A percentile compares a stretch with the other conserved stretches of the same genome.
These are phyloP conservation scores for Aspergillus taichungensis DNA, from an alignment of 495 filamentous ascomycete genomes.

Conservation along the genomic window DNA sequence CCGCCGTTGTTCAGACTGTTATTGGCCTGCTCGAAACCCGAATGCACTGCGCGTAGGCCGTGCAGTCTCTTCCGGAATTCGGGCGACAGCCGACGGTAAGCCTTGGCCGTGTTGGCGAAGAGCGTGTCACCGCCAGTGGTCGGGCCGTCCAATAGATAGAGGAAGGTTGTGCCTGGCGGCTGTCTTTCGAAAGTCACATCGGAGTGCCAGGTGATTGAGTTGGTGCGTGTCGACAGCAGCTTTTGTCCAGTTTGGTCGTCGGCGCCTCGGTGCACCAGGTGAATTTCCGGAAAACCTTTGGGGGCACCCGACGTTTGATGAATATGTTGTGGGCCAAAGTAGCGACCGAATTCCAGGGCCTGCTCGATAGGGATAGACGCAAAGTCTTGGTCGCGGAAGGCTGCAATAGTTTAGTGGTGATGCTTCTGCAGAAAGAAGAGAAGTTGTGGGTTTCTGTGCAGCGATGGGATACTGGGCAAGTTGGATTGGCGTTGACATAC, in stretches of 20 bases:
- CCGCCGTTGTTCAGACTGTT: conserved; percentile 40
- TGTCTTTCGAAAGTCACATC: conserved; percentile 58
- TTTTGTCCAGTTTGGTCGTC: conserved; percentile 39
- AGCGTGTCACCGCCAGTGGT: conserved; percentile 56
- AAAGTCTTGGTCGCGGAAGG: conserved; percentile 55
- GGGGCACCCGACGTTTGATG: conserved; percentile 55
- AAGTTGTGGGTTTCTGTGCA: too few species aligned
- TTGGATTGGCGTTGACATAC: conserved; percentile 12
- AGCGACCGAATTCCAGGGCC: conserved; percentile 46
- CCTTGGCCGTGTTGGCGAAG: conserved; percentile 48
- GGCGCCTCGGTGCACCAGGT: conserved; percentile 51
- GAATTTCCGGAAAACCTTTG: conserved; percentile 50
- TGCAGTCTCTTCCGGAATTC: conserved; percentile 49
- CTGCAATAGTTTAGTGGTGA: conserved; percentile 15
- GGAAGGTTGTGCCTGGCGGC: conserved; percentile 56
- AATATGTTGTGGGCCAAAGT: conserved; percentile 56
- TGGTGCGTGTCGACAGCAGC: conserved; percentile 47
- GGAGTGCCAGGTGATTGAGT: conserved; percentile 55
- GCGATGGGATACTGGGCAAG: not conserved
- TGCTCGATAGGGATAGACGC: conserved; percentile 48
- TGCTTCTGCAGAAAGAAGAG: not conserved
- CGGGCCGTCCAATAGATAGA: conserved; percentile 54
- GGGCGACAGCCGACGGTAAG: conserved; percentile 48
- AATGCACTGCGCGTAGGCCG: conserved; percentile 51
- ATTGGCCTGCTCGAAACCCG: conserved; percentile 45